phyloP scores from a whole-genome alignment of 2,329 filamentous ascomycete genomes.

The Cephalotrichum gorgonifer region DNA sequence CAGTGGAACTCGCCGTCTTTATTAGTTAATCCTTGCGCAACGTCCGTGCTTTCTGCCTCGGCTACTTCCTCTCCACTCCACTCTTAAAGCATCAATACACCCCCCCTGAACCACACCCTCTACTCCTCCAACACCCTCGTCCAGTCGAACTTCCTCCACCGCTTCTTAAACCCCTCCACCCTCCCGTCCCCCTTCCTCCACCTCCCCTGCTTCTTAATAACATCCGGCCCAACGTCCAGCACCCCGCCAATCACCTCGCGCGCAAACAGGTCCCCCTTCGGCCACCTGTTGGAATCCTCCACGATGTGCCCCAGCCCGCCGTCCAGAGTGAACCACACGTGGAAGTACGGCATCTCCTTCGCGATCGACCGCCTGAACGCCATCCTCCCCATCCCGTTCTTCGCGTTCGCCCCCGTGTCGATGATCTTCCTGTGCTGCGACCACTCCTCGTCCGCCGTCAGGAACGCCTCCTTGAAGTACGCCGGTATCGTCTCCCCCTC shows the following conservation, averaged over 20 bases:
- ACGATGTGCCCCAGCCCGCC: constrained; percentile 89
- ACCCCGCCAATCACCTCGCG: constrained; percentile 88
- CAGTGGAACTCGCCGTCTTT: too few species aligned
- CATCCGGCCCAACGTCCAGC: constrained; percentile 68
- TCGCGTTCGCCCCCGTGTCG: constrained; percentile 61
- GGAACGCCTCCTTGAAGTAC: constrained; percentile 91
- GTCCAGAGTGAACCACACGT: constrained; percentile 90
- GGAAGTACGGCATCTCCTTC: constrained; percentile 98
- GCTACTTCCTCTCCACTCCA: neutral
- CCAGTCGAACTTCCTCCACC: constrained; percentile 93
- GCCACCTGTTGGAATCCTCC: constrained; percentile 79
- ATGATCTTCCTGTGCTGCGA: constrained; percentile 91
- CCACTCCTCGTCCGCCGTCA: constrained; percentile 86
- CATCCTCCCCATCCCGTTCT: constrained; percentile 59
- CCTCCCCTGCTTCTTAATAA: constrained; percentile 81
- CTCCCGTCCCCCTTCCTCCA: constrained; percentile 66
- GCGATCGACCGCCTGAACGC: constrained; percentile 77
- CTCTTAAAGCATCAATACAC: neutral
- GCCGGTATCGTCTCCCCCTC: constrained; percentile 87
- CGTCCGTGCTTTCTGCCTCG: too few species aligned
- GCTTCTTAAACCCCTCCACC: constrained; percentile 68
- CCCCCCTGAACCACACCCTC: constrained; percentile 1
- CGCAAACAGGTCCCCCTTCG: constrained; percentile 83
- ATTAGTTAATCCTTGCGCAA: too few species aligned
- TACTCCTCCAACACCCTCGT: constrained; percentile 44